Conservation (phyloP, 176 grass and related monocot genomes). For the Rhynchospora breviuscula region DNA sequence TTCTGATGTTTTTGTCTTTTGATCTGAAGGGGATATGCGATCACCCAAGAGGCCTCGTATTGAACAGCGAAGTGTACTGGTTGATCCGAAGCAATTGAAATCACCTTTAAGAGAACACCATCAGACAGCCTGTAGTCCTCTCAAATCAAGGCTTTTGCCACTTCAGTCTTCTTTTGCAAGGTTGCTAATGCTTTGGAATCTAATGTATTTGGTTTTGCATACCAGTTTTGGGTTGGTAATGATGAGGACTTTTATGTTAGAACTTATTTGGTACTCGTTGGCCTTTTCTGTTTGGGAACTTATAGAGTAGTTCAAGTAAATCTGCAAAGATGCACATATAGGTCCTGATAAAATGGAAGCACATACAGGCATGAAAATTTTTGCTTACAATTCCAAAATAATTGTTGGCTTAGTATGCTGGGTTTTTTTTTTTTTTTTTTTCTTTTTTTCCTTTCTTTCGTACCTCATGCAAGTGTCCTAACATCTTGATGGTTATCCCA, state of each 20-base stretch:
- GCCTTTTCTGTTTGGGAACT: background rate
- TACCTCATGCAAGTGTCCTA: background rate
- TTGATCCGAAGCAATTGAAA: constrained; percentile 70
- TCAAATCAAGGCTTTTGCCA: constrained; percentile 71
- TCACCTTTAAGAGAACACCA: constrained; percentile 69
- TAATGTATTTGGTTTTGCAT: background rate
- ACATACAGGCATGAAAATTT: background rate
- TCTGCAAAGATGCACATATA: background rate
- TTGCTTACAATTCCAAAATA: background rate
- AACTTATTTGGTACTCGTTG: background rate
- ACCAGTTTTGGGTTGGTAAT: background rate
- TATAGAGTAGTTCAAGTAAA: background rate
- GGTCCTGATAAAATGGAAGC: background rate
- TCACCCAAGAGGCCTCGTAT: constrained; percentile 86
- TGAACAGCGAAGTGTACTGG: constrained; percentile 69
- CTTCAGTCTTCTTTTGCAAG: constrained; percentile 97
- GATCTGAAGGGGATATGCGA: constrained; percentile 53
- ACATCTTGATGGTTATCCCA: background rate
- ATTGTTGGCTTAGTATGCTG: background rate
- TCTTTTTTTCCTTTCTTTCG: background rate
- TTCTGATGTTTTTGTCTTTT: constrained; percentile 30
- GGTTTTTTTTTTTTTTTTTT: background rate
- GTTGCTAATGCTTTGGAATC: constrained; percentile 27
- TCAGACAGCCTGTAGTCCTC: constrained; percentile 21
- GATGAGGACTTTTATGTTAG: background rate